Conservation (phyloP, 306 rosid genomes). For the Ziziphus jujuba region DNA sequence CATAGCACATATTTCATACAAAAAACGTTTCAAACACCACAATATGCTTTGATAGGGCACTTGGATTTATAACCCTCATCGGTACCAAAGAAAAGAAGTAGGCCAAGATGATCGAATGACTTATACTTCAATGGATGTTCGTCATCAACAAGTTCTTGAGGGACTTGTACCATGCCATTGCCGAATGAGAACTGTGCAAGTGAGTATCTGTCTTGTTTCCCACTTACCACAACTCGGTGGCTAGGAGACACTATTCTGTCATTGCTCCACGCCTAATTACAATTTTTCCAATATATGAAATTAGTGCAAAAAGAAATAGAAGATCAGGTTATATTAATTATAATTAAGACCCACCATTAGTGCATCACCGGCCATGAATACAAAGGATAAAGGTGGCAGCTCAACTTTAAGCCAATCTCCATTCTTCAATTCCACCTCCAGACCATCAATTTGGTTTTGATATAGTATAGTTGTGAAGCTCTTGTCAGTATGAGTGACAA, state of each 20-base stretch:
- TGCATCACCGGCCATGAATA: conserved; percentile 79
- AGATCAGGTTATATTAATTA: neutral
- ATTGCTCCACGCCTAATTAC: conserved; percentile 78
- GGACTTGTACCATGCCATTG: conserved; percentile 55
- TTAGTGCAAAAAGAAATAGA: neutral
- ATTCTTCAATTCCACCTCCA: conserved; percentile 57
- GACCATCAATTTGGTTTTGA: conserved; percentile 63
- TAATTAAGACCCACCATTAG: conserved; percentile 37
- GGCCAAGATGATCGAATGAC: conserved; percentile 62
- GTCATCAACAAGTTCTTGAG: conserved; percentile 60
- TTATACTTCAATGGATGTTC: conserved; percentile 55
- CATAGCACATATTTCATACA: no score
- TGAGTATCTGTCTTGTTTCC: conserved; percentile 62
- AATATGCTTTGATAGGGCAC: conserved; percentile 19
- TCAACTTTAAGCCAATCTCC: conserved; percentile 67
- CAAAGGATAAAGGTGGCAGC: conserved; percentile 52
- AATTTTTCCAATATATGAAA: neutral
- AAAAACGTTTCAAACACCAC: neutral
- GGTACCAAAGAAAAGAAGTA: conserved; percentile 40
- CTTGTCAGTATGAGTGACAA: conserved; percentile 74
- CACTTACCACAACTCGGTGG: conserved; percentile 62
- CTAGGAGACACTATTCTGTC: conserved; percentile 62
- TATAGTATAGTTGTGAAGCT: conserved; percentile 80
- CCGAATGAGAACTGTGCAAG: conserved; percentile 60
- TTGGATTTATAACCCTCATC: conserved; percentile 24